phyloP scores from a whole-genome alignment of 2,329 filamentous ascomycete species.

The Annulohypoxylon truncatum region DNA sequence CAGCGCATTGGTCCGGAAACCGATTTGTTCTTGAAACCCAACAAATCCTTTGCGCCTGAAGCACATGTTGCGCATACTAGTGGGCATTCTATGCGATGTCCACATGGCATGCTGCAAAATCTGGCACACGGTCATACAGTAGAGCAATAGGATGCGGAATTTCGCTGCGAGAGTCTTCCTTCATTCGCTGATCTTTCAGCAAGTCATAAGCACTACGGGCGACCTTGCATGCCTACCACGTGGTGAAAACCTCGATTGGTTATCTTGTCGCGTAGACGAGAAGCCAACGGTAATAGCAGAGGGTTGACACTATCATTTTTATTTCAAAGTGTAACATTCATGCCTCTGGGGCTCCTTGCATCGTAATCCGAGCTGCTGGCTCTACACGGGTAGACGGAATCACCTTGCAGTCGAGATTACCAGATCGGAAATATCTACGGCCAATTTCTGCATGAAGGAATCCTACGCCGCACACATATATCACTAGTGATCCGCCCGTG shows the following conservation, averaged over 20 bases:
- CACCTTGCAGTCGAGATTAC: constrained; percentile 16
- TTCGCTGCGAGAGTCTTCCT: background rate
- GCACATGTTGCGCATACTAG: constrained; percentile 2
- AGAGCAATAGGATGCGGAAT: background rate
- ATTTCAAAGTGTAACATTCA: constrained; percentile 10
- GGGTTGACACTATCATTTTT: background rate
- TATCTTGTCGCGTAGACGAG: background rate
- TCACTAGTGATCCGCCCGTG: background rate
- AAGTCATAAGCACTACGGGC: constrained; percentile 13
- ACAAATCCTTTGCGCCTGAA: constrained; percentile 10
- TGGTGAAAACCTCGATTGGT: constrained; percentile 18
- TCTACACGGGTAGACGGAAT: constrained; percentile 9
- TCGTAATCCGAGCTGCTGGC: constrained; percentile 10
- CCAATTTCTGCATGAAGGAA: constrained; percentile 12
- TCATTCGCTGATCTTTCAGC: constrained; percentile 1
- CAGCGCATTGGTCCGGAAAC: constrained; percentile 10
- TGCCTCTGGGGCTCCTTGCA: constrained; percentile 1
- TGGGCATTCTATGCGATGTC: constrained; percentile 20
- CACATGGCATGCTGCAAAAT: constrained; percentile 26
- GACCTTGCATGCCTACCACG: constrained; percentile 19
- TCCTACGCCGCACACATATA: constrained; percentile 19
- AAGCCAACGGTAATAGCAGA: constrained; percentile 7
- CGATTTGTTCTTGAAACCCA: constrained; percentile 5
- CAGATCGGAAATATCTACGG: constrained; percentile 12
- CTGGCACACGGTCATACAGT: background rate